Evolutionary conservation across 176 grass and related monocot species (phyloP), one percentile per base, ranked within the genome.

Genomic region (Tuctoria greenei): DNA sequence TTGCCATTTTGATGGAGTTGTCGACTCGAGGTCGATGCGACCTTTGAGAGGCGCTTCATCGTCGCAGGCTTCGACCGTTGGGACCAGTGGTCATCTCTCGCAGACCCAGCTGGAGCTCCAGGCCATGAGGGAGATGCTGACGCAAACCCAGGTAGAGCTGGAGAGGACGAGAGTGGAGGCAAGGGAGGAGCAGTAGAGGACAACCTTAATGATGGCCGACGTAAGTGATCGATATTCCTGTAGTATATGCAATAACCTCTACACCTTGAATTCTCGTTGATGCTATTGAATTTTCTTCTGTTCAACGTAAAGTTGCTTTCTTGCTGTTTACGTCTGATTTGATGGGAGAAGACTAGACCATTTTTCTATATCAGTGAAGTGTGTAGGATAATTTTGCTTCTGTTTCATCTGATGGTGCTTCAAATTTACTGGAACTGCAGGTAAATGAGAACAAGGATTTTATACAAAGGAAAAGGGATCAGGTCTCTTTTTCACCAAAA

Each of bases 401-500:
- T 28, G 21, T 66, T 66, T 72, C 26, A 47, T 72, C 27, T 75
- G 31, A 12, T 66, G 10, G 35, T 77, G 39, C 8, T 72, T 58
- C 20, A 68, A 72, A 80, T 78, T 54, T 21, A 39, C 43, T 35
- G 47, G 64, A 79, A 72, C 9, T 56, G 54, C 66, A 98, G 95
- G 86, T 91, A 54, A 84, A 86, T 9, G 86, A 93, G 45, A 95
- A 95, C 69, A 86, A 76, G 79, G 80, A 86, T 67, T 90, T 92
- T 47, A 80, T 92, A 72, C 82, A 88, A 76, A 90, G 78, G 78
- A 92, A 95, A 64, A 81, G 95, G 55, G 86, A 90, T 6, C 82
- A 75, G 49, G 89, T 86, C 50, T 90, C 91, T 11, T 99, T 95
- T 74, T 99, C 95, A 69, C 91, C 91, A 45, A 92, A 92, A 74